These are phyloP conservation scores for Rhamnella rubrinervis DNA, from an alignment of 331 rosid genomes.

Conservation along the genomic window DNA sequence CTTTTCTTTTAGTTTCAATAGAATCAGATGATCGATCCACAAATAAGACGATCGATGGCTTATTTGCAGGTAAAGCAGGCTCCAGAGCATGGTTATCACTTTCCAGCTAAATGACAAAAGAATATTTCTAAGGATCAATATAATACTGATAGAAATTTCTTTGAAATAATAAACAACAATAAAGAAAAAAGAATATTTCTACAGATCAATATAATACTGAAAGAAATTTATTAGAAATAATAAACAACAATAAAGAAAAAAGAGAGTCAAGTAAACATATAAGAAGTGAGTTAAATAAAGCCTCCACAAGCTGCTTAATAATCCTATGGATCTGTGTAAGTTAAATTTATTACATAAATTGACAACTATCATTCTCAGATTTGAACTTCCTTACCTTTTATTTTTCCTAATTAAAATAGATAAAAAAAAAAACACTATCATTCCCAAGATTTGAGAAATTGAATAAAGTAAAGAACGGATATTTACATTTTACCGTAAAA, in stretches of 20 bases:
- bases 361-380: no score
- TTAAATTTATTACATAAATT: not conserved
- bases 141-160: not conserved
- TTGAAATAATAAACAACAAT: not conserved
- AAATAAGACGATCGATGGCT: conserved; percentile 77
- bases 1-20: conserved; percentile 50
- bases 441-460: no score
- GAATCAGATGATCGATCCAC: conserved; percentile 78
- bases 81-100: conserved; percentile 44
- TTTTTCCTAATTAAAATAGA: no score
- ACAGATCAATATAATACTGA: conserved; percentile 1
- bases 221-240: conserved; percentile 1
- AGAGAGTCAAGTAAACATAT: conserved; percentile 3
- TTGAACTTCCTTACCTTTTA: no score
- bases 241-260: not conserved
- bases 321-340: not conserved
- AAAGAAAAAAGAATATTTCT: not conserved
- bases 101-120: conserved; percentile 60
- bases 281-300: conserved; percentile 1
- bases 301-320: not conserved
- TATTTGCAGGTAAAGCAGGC: conserved; percentile 66
- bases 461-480: no score
- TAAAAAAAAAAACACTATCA: no score
- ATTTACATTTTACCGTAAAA: no score
- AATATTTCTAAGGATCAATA: conserved; percentile 10